Evolutionary conservation across 208 protist species (phyloP).

Genomic region (Porcisia hertigi): DNA sequence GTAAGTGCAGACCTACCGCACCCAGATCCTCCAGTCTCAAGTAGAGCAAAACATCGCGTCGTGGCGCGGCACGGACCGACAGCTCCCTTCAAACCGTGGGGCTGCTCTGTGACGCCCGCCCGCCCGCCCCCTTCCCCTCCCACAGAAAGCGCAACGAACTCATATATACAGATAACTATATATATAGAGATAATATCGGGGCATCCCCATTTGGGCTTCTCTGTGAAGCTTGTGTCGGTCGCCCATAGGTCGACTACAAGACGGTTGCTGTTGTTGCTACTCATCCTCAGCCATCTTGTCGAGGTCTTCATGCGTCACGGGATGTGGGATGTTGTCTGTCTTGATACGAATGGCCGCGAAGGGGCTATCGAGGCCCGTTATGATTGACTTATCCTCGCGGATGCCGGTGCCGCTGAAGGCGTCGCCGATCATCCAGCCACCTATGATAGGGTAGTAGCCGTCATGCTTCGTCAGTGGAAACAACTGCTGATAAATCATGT

Average conservation of each 20-base stretch:
- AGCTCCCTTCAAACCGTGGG: not conserved
- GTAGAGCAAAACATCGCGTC: too few species aligned
- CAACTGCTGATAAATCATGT: conserved; percentile 89
- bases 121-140: too few species aligned
- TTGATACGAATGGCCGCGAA: conserved; percentile 76
- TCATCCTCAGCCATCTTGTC: conserved; percentile 57
- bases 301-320: conserved; percentile 59
- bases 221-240: too few species aligned
- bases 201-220: too few species aligned
- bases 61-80: not conserved
- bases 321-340: conserved; percentile 26
- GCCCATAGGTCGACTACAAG: too few species aligned
- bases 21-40: too few species aligned
- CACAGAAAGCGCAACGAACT: too few species aligned
- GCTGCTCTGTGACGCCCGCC: not conserved
- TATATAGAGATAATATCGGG: too few species aligned
- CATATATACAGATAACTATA: too few species aligned
- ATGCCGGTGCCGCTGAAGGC: conserved; percentile 78
- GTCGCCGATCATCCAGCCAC: conserved; percentile 88
- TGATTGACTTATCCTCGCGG: conserved; percentile 84
- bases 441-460: conserved; percentile 89
- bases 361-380: conserved; percentile 82
- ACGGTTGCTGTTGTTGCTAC: too few species aligned
- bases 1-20: not conserved
- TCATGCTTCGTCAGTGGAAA: conserved; percentile 69